phyloP scores from a whole-genome alignment of 208 protist genomes.

The Phytomonas francai region DNA sequence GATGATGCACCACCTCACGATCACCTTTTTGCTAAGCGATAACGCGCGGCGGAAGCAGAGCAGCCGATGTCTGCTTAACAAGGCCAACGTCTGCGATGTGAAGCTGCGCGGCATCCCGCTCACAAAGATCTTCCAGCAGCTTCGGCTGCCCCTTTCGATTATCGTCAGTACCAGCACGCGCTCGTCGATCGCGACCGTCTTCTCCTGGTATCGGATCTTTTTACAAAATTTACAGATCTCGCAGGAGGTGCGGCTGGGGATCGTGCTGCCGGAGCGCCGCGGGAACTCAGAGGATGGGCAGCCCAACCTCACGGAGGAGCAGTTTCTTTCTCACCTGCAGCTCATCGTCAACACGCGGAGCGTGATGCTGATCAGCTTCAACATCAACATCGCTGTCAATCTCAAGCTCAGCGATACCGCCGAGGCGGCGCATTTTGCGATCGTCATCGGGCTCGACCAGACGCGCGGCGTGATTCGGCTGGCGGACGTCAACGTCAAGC shows the following conservation, averaged over 20 bases:
- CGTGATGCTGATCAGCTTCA: slow-evolving; percentile 85
- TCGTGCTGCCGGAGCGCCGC: slow-evolving; percentile 57
- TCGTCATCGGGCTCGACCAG: slow-evolving; percentile 81
- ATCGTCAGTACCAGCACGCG: slow-evolving; percentile 60
- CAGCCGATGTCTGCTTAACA: slow-evolving; percentile 44
- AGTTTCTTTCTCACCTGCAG: slow-evolving; percentile 68
- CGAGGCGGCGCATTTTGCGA: slow-evolving; percentile 80
- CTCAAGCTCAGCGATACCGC: slow-evolving; percentile 40
- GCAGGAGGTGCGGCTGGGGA: slow-evolving; percentile 53
- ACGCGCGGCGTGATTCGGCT: slow-evolving; percentile 63
- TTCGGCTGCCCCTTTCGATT: slow-evolving; percentile 70
- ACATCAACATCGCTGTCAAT: slow-evolving; percentile 82
- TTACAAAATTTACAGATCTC: slow-evolving; percentile 67
- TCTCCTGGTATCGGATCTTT: slow-evolving; percentile 74
- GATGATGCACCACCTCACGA: slow-evolving; percentile 81
- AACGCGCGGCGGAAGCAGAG: slow-evolving; percentile 51
- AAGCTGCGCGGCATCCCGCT: slow-evolving; percentile 85
- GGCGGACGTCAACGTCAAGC: slow-evolving; percentile 85
- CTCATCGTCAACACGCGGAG: slow-evolving; percentile 53
- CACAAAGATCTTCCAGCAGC: slow-evolving; percentile 74
- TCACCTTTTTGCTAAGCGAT: slow-evolving; percentile 62
- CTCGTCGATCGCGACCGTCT: slow-evolving; percentile 51
- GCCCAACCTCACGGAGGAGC: slow-evolving; percentile 74
- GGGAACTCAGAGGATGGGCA: slow-evolving; percentile 72
- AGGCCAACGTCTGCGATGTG: slow-evolving; percentile 67